Conservation (phyloP, 768 basidiomycete species). For the Panaeolus papilionaceus region DNA sequence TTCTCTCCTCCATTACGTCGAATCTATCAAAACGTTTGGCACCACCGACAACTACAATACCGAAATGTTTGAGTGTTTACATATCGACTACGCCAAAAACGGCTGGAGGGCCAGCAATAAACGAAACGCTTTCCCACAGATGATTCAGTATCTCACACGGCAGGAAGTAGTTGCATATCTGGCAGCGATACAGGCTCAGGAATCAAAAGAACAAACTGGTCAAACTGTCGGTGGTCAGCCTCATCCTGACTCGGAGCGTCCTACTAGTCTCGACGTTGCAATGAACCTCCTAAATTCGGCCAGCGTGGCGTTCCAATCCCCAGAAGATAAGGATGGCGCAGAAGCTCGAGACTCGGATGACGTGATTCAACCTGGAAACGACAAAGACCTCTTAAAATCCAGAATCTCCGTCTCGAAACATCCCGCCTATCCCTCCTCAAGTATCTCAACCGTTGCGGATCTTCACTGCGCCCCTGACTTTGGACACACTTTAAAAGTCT, state of each 20-base stretch:
- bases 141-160: constrained; percentile 28
- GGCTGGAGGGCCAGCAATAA: constrained; percentile 33
- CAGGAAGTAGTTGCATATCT: no score
- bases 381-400: no score
- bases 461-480: constrained; percentile 30
- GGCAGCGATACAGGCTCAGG: no score
- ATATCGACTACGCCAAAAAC: constrained; percentile 46
- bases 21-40: constrained; percentile 17
- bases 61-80: constrained; percentile 39
- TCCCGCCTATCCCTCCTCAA: constrained; percentile 24
- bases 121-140: constrained; percentile 38
- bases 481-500: constrained; percentile 29
- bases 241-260: no score
- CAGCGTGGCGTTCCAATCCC: no score
- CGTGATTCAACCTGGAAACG: no score
- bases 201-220: no score
- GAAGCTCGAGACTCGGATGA: no score
- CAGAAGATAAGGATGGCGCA: no score
- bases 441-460: constrained; percentile 20
- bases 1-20: constrained; percentile 9
- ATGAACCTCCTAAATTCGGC: no score
- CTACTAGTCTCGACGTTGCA: no score
- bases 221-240: no score
- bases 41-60: constrained; percentile 32
- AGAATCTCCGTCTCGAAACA: constrained; percentile 22